phyloP scores from a whole-genome alignment of 768 basidiomycete species.

The Panellus pusillus region DNA sequence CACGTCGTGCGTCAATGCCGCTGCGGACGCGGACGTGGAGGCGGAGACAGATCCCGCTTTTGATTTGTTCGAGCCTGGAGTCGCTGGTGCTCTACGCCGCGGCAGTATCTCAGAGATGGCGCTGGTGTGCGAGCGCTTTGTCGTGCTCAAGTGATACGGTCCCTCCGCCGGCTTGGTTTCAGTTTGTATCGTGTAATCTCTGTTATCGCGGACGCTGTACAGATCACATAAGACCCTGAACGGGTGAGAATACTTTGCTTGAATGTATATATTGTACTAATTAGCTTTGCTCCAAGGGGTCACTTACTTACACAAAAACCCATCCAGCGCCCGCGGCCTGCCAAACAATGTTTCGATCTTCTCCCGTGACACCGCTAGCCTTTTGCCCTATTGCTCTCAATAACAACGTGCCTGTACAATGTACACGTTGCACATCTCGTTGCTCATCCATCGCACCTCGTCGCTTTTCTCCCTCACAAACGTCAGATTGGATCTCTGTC shows the following conservation, averaged over 20 bases:
- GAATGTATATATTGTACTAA: not conserved
- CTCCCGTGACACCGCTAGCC: too few relatives aligned
- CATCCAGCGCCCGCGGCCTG: too few relatives aligned
- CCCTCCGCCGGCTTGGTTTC: not conserved
- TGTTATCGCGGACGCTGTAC: too few relatives aligned
- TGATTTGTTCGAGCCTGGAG: constrained; percentile 10
- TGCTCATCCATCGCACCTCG: too few relatives aligned
- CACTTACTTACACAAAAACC: too few relatives aligned
- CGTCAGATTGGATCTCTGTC: too few relatives aligned
- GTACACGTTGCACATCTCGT: too few relatives aligned
- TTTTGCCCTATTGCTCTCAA: too few relatives aligned
- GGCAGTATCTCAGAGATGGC: constrained; percentile 10
- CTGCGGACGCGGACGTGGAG: not conserved
- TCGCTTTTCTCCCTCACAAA: too few relatives aligned
- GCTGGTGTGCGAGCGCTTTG: constrained; percentile 21
- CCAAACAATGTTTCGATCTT: too few relatives aligned
- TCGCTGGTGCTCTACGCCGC: constrained; percentile 1
- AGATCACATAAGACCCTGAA: too few relatives aligned
- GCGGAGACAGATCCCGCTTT: constrained; percentile 1
- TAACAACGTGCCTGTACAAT: too few relatives aligned
- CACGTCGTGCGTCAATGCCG: not conserved
- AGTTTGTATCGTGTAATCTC: not conserved
- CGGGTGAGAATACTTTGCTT: not conserved
- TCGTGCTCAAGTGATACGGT: constrained; percentile 8
- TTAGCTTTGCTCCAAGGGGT: not conserved